phyloP scores from a whole-genome alignment of 192 early-diverging fungal genomes.

The Glomus cerebriforme region DNA sequence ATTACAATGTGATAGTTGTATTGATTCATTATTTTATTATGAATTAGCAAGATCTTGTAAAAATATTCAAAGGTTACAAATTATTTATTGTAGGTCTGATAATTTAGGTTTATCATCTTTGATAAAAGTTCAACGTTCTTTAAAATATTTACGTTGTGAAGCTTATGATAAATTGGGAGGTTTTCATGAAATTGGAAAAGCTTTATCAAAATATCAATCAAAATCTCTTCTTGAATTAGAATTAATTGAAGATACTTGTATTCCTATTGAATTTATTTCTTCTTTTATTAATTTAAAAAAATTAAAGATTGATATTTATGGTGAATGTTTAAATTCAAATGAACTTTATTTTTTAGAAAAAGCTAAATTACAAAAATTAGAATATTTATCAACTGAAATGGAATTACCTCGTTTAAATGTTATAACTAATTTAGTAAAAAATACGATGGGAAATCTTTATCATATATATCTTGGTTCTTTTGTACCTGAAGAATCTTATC shows the following conservation, averaged over 20 bases:
- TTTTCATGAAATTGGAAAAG: neutral
- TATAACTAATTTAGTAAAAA: neutral
- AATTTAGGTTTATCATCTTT: neutral
- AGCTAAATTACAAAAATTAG: neutral
- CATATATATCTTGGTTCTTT: neutral
- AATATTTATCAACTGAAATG: neutral
- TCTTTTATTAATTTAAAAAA: neutral
- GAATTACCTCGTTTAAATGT: neutral
- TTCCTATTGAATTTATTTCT: neutral
- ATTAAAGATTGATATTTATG: neutral
- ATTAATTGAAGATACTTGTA: neutral
- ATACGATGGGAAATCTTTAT: neutral
- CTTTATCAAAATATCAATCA: neutral
- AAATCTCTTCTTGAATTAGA: neutral
- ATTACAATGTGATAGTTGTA: neutral
- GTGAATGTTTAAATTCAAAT: neutral
- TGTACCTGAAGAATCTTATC: neutral
- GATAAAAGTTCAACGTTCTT: neutral
- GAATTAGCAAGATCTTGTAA: neutral
- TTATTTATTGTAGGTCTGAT: neutral
- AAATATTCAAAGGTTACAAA: neutral
- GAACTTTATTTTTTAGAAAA: neutral
- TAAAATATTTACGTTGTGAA: neutral
- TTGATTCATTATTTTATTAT: neutral
- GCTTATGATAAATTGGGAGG: neutral